A percentile compares a stretch with the other conserved stretches of the same genome.
These are phyloP conservation scores for Bidens hawaiensis DNA, from an alignment of 140 eudicot genomes.

Conservation along the genomic window DNA sequence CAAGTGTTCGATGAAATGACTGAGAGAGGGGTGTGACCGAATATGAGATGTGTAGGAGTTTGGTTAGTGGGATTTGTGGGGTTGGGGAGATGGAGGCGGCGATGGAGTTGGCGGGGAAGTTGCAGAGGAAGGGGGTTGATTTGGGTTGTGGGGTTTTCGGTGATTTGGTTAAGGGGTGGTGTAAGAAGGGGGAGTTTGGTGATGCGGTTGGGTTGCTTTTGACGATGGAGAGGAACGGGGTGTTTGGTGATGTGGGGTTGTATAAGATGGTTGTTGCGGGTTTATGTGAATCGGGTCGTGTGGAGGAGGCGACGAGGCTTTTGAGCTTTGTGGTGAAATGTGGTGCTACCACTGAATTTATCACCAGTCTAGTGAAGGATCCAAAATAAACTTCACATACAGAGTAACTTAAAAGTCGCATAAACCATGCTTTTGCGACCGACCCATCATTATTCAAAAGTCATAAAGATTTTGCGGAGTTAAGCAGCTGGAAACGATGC, in stretches of 20 bases:
- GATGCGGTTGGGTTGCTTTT: conserved; percentile 35
- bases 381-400: conserved; percentile 10
- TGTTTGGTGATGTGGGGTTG: conserved; percentile 25
- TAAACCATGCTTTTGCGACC: conserved; percentile 75
- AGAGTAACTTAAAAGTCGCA: conserved; percentile 7
- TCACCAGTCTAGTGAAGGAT: neutral
- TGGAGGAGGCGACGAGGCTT: conserved; percentile 28
- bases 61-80: conserved; percentile 44
- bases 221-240: conserved; percentile 35
- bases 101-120: conserved; percentile 26
- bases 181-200: conserved; percentile 30
- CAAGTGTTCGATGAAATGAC: conserved; percentile 31
- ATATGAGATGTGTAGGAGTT: conserved; percentile 30
- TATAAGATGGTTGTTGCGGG: conserved; percentile 29
- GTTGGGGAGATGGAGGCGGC: conserved; percentile 42
- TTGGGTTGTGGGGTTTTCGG: conserved; percentile 29
- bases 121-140: conserved; percentile 35
- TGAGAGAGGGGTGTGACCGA: conserved; percentile 28
- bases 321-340: conserved; percentile 35
- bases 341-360: conserved; percentile 24
- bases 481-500: neutral
- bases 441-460: conserved; percentile 65
- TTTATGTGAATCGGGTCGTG: conserved; percentile 24
- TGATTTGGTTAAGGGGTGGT: conserved; percentile 30
- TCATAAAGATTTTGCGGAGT: no score